Evolutionary conservation across 2,329 filamentous ascomycete genomes (phyloP).

Genomic region (Penicillium rolfsii): DNA sequence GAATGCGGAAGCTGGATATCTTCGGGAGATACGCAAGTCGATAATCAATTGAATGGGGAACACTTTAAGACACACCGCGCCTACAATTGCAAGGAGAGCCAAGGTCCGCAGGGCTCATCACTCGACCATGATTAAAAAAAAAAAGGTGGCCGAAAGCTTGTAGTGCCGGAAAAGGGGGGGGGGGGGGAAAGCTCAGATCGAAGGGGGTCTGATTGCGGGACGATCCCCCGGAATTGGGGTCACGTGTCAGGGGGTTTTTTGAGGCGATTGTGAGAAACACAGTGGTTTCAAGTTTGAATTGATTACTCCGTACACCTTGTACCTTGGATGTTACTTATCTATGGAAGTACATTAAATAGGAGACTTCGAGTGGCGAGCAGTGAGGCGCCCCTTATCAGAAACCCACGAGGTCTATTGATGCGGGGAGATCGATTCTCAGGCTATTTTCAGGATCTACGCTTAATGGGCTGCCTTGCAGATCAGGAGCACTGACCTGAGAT

Average conservation of each 20-base stretch:
- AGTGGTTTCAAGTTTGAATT: background rate
- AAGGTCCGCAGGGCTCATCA: background rate
- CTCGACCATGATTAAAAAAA: constrained; percentile 20
- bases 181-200: constrained; percentile 23
- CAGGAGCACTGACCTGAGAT: constrained; percentile 1
- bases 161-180: constrained; percentile 25
- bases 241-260: constrained; percentile 19
- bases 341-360: background rate
- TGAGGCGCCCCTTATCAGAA: background rate
- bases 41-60: constrained; percentile 1
- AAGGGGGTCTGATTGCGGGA: constrained; percentile 13
- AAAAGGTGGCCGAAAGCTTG: constrained; percentile 31
- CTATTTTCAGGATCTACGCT: background rate
- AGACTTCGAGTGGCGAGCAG: background rate
- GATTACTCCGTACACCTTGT: background rate
- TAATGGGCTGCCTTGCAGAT: background rate
- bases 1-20: background rate
- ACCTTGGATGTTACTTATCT: background rate
- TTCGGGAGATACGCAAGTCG: background rate
- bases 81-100: background rate
- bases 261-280: background rate
- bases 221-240: constrained; percentile 22
- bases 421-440: background rate
- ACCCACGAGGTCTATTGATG: background rate
- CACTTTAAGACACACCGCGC: constrained; percentile 2